These are phyloP conservation scores for Aspergillus neotritici DNA, from an alignment of 2,329 filamentous ascomycete species.

Conservation along the genomic window DNA sequence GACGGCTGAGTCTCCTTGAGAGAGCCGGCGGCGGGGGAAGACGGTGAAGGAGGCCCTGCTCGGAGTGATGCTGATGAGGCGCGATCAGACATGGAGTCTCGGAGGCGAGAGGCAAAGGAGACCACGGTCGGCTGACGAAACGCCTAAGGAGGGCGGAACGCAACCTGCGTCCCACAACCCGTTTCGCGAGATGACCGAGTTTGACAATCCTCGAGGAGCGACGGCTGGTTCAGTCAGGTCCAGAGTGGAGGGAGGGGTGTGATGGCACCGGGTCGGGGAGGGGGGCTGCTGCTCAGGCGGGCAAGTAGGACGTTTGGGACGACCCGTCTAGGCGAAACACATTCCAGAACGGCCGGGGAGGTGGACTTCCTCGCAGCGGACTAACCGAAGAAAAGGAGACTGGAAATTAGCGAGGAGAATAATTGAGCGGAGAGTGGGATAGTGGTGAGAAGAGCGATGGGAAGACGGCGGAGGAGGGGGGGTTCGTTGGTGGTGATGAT, in stretches of 20 bases:
- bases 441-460: conserved; percentile 16
- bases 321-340: conserved; percentile 28
- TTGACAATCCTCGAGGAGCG: conserved; percentile 5
- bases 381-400: conserved; percentile 11
- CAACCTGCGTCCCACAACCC: conserved; percentile 10
- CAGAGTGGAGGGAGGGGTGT: conserved; percentile 14
- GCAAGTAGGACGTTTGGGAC: conserved; percentile 29
- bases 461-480: background rate
- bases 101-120: conserved; percentile 8
- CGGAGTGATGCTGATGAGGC: conserved; percentile 28
- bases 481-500: conserved; percentile 7
- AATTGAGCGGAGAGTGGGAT: conserved; percentile 13
- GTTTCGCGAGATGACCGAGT: conserved; percentile 3
- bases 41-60: conserved; percentile 39
- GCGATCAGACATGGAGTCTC: conserved; percentile 36
- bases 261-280: conserved; percentile 25
- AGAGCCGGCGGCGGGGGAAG: conserved; percentile 37
- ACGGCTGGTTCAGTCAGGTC: conserved; percentile 9
- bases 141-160: background rate
- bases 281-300: conserved; percentile 33
- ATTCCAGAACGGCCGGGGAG: conserved; percentile 25
- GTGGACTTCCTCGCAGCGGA: conserved; percentile 9
- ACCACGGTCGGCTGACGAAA: no score
- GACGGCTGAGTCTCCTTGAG: conserved; percentile 32
- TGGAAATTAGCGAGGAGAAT: background rate